Conservation (phyloP, 2,329 filamentous ascomycete genomes). For the Chrysoporthe austroafricana region DNA sequence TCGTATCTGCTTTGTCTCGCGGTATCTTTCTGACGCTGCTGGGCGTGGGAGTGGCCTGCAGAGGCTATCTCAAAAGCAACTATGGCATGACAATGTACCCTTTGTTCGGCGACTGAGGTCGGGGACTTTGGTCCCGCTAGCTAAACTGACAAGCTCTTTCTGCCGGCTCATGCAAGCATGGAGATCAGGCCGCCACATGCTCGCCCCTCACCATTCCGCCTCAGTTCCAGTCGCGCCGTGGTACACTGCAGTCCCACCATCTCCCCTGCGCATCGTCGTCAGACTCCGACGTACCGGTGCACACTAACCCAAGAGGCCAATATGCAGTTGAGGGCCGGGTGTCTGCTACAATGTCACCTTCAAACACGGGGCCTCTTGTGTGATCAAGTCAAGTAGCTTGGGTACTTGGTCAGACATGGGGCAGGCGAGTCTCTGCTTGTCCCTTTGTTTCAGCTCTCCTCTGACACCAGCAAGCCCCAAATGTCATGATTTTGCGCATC, state of each 20-base stretch:
- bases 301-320: conserved; percentile 5
- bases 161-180: conserved; percentile 6
- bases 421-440: conserved; percentile 13
- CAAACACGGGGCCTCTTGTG: conserved; percentile 10
- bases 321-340: not conserved
- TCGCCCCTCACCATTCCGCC: conserved; percentile 23
- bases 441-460: conserved; percentile 21
- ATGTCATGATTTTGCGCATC: not conserved
- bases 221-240: conserved; percentile 21
- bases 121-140: conserved; percentile 15
- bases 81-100: not conserved
- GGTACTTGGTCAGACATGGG: conserved; percentile 10
- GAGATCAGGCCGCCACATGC: conserved; percentile 14
- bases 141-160: conserved; percentile 3
- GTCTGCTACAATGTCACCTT: not conserved
- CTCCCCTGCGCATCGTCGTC: conserved; percentile 6
- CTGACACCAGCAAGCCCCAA: conserved; percentile 20
- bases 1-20: conserved; percentile 11
- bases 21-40: not conserved
- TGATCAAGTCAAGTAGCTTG: conserved; percentile 1
- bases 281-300: conserved; percentile 7
- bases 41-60: not conserved
- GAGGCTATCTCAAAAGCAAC: conserved; percentile 17
- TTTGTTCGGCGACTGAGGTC: conserved; percentile 18
- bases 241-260: conserved; percentile 7